Base-by-base conservation (phyloP, 78 protist species). In the Planoprotostelium fungivorum region DNA sequence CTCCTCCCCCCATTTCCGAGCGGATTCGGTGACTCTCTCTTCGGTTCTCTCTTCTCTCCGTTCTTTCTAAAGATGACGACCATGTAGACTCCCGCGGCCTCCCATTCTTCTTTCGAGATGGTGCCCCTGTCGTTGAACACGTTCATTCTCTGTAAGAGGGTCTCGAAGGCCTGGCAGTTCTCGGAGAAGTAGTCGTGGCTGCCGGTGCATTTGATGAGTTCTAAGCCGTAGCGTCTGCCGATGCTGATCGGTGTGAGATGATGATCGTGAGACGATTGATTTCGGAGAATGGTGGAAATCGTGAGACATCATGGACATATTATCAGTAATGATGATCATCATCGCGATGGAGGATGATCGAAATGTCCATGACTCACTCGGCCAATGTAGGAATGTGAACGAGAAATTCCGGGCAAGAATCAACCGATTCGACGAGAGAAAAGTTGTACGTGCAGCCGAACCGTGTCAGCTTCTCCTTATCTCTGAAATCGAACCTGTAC, bases 401-500 rank as follows among this genome's bases (percentile, higher is more conserved):
- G 38, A 93, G 38, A 63, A 90, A 93, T 34, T 93, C 95, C 73
- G 86, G 91, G 10, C 89, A 38, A 36, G 31, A 29, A 35, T 90
- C 87, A 38, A 93, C 91, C 1, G 95, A 91, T 87, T 90, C 95
- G 31, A 87, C 89, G 31, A 93, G 88, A 63, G 38, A 90, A 84
- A 90, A 93, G 23, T 90, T 38, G 39, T 93, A 93, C 28, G 91
- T 86, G 0, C 91, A 93, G 31, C 95, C 95, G 37, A 93, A 93
- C 84, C 89, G 84, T n/a, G 85, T 36, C 39, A 89, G 84, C 34
- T 37, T 86, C 37, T 90, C 90, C 39, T 88, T 88, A 29, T 93
- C 84, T 35, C 38, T 88, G 36, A 93, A 87, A 36, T 90, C 89
- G 36, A 93, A 86, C 1, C 35, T 38, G 38, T 51, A 93, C 1